These are phyloP conservation scores for Takashimella koratensis DNA, from an alignment of 1,284 basidiomycete genomes.

Conservation along the genomic window DNA sequence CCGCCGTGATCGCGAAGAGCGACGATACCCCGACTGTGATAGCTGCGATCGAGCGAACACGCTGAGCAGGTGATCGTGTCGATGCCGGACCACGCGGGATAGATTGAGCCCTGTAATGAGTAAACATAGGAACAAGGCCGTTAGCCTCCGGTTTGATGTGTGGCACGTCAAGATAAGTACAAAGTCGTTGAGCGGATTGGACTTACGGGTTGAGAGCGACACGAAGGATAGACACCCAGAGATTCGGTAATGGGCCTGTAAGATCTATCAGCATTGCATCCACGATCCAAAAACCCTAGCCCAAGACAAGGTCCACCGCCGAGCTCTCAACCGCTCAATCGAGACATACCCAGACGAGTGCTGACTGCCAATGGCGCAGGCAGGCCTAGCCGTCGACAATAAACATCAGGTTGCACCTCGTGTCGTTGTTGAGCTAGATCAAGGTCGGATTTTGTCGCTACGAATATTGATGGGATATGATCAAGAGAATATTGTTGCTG, in stretches of 20 bases:
- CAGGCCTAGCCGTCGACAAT: constrained; percentile 77
- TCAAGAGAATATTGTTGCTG: constrained; percentile 96
- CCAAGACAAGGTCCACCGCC: constrained; percentile 54
- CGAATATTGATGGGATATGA: constrained; percentile 89
- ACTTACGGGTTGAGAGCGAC: constrained; percentile 45
- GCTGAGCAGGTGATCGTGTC: constrained; percentile 31
- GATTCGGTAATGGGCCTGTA: constrained; percentile 42
- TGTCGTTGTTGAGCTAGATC: constrained; percentile 95
- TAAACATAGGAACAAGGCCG: background rate
- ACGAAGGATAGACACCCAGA: constrained; percentile 46
- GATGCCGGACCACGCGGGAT: constrained; percentile 41
- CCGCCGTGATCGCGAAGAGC: constrained; percentile 27
- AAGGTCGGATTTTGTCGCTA: constrained; percentile 97
- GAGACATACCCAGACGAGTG: constrained; percentile 75
- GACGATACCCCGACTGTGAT: constrained; percentile 26
- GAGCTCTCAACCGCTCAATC: too few species aligned
- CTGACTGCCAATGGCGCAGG: constrained; percentile 88
- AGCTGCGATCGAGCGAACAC: constrained; percentile 29
- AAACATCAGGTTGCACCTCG: constrained; percentile 97
- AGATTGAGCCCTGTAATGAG: constrained; percentile 28
- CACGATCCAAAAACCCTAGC: constrained; percentile 49
- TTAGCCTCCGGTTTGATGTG: background rate
- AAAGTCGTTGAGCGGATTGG: too few species aligned
- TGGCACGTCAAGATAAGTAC: too few species aligned
- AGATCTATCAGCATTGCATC: constrained; percentile 4